Base-by-base conservation (phyloP, 805 yeast species). In the Metschnikowia lochheadii region DNA sequence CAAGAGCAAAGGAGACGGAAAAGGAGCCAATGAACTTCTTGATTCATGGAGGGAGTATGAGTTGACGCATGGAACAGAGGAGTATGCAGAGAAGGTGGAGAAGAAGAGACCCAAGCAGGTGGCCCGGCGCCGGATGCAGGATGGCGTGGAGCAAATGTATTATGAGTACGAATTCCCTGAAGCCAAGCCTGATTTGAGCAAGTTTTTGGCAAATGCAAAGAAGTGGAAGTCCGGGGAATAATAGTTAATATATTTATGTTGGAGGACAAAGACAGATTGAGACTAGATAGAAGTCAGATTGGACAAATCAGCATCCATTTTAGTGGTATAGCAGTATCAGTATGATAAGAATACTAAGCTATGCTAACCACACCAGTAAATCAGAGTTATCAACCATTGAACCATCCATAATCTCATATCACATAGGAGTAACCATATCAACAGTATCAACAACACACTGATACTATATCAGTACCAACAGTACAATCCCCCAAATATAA, bases 31-130 rank as follows among this genome's bases (percentile, higher is more conserved):
- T 1, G 61, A 73, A 0, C 63, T 91, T 6, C 66, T 83, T 14
- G 83, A 86, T 48, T 82, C 87, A 1, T 79, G 84, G 75, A 72
- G 73, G 45, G 73, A 76, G 49, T 90, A 87, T 66, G 96, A 89
- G 59, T 57, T 67, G 38, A 64, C 63, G 2, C 81, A 89, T 61
- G 96, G 96, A 0, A 63, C 69, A 32, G 63, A 52, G 0, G 72
- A 68, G 5, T 56, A 78, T 0, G 55, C 68, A 13, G 62, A 60
- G 1, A 54, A 52, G 6, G 74, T 84, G 4, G 62, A 62, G 7
- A 64, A 64, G 26, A 77, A 83, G 55, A 62, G 81, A 43, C 96
- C 96, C 0, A 67, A 71, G 6, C 59, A 77, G 10, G 77, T 78
- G 17, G 80, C 74, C 55, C 73, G 76, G 57, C 66, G 77, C 21